A percentile compares a stretch with the other conserved stretches of the same genome.
Conservation (phyloP, 345 rosid genomes). For the Limnanthes douglasii region DNA sequence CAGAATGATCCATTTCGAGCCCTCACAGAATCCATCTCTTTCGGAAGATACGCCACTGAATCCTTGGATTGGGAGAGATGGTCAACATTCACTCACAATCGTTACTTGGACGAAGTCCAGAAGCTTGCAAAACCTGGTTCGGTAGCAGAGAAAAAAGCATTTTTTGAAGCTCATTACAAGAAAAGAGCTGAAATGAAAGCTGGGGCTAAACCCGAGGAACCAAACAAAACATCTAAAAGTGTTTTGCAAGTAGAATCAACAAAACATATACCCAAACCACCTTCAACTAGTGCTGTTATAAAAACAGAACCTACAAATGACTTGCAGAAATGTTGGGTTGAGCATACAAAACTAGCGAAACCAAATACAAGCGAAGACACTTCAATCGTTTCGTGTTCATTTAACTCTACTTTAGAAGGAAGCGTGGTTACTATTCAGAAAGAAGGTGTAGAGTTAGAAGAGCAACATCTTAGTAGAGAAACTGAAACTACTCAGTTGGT, state of each 20-base stretch:
- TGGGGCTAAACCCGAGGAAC: conserved; percentile 18
- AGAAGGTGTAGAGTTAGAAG: conserved; percentile 9
- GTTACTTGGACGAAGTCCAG: conserved; percentile 80
- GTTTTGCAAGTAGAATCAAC: conserved; percentile 3
- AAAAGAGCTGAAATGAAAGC: conserved; percentile 53
- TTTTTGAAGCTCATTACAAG: conserved; percentile 79
- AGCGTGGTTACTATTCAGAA: conserved; percentile 8
- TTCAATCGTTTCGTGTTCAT: conserved; percentile 6
- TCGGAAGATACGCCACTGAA: conserved; percentile 82
- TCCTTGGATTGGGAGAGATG: conserved; percentile 77
- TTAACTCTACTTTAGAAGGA: conserved; percentile 2
- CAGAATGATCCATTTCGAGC: conserved; percentile 51
- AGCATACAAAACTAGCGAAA: conserved; percentile 6
- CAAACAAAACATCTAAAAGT: conserved; percentile 4
- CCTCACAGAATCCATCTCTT: conserved; percentile 65
- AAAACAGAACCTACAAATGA: conserved; percentile 1
- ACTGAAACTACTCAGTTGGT: conserved; percentile 4
- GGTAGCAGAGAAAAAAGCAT: conserved; percentile 87
- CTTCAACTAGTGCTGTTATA: conserved; percentile 1
- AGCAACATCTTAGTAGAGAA: conserved; percentile 7
- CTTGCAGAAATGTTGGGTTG: conserved; percentile 1
- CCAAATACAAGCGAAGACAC: conserved; percentile 8
- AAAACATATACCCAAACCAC: too few species aligned
- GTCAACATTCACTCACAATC: conserved; percentile 88
- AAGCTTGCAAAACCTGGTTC: conserved; percentile 72